Evolutionary conservation across 2,329 filamentous ascomycete genomes (phyloP), one percentile per base, ranked within the genome.

Genomic region (Talaromyces piceae): DNA sequence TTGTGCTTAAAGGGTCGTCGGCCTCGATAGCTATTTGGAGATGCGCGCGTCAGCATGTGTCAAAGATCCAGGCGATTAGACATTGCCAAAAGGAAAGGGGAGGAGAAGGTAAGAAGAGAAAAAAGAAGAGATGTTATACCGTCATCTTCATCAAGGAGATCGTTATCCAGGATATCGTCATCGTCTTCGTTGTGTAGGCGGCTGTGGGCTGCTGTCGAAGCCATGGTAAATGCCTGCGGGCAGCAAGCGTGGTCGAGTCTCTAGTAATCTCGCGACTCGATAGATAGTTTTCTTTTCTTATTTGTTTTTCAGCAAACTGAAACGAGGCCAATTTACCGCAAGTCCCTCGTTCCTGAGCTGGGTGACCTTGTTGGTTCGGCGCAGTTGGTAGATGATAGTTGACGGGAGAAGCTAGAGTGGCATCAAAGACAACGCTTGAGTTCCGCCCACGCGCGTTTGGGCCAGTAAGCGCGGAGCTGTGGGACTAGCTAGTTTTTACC

Each of bases 101-200:
- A 26, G 31, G 30, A 16, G 13, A 37, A 5, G 16, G 3, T 64
- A 63, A n/a, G n/a, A n/a, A n/a, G 23, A 8, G 3, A 31, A 26
- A 16, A 20, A 9, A 11, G 20, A 26, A 41, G 30, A 16, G 13
- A 37, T 16, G 16, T 7, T 64, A 63, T 72, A 88, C 86, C 85
- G 71, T 90, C 84, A 75, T 89, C 86, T 3, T 84, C 84, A 61
- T 91, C 86, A 69, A 91, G 88, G 61, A 90, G 70, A 61, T 89
- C 85, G 60, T 86, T 83, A 54, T 86, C 81, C 56, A 84, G 71
- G 54, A 80, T 74, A 52, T 82, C 79, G 57, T 79, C 78, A 62
- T 80, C 75, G 63, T 80, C 75, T 55, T 84, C 80, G 54, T 72
- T 75, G 63, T 83, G 82, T 63, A 83, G 30, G 43, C 50, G 45